Percentiles rank a stretch among this genome's conserved stretches.
Evolutionary conservation across 2,329 filamentous ascomycete species (phyloP).

Genomic region (Fusarium dlaminii): DNA sequence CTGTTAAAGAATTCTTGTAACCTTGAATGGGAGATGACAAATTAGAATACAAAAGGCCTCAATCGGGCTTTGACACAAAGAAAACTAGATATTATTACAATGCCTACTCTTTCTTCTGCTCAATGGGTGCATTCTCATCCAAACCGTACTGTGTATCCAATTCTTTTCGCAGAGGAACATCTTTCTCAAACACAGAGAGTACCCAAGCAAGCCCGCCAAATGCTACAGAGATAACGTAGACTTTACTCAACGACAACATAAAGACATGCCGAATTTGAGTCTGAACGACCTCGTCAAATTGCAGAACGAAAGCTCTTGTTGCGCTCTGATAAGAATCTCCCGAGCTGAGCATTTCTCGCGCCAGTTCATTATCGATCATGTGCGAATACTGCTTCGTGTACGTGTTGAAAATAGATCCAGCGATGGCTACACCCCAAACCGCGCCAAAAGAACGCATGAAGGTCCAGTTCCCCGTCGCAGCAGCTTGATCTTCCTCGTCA

Average conservation of each 20-base stretch:
- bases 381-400: constrained; percentile 35
- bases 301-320: constrained; percentile 37
- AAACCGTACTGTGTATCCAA: constrained; percentile 44
- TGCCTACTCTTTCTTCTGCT: neutral
- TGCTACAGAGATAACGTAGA: constrained; percentile 36
- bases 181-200: constrained; percentile 40
- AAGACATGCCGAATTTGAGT: constrained; percentile 41
- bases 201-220: constrained; percentile 36
- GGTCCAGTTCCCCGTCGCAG: constrained; percentile 50
- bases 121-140: constrained; percentile 4
- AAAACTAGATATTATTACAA: neutral
- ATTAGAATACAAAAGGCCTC: neutral
- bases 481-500: constrained; percentile 48
- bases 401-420: constrained; percentile 53
- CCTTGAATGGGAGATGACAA: neutral
- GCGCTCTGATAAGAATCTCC: constrained; percentile 45
- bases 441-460: constrained; percentile 57
- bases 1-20: constrained; percentile 67
- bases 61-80: neutral
- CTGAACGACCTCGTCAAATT: constrained; percentile 27
- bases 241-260: constrained; percentile 32
- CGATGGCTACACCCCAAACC: constrained; percentile 58
- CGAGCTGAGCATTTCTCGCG: constrained; percentile 20
- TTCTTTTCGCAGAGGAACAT: constrained; percentile 40
- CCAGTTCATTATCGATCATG: constrained; percentile 31